Conservation (phyloP, 805 yeast species). For the Wickerhamomyces sydowiorum region DNA sequence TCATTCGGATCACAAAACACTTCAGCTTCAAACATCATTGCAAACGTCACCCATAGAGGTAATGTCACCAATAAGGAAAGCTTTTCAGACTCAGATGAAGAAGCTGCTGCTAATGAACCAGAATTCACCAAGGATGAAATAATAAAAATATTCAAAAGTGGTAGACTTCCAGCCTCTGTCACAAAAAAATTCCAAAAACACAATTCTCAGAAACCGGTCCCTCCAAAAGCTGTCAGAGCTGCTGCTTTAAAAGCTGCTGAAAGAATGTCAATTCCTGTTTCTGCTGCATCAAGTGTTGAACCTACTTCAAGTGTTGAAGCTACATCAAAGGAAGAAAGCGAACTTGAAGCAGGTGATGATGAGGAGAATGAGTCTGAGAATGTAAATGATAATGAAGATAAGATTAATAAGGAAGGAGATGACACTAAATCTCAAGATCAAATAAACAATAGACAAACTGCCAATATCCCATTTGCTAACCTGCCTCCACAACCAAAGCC, state of each 20-base stretch:
- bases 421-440: no score
- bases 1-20: not conserved
- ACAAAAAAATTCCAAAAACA: conserved; percentile 4
- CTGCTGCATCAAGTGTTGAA: not conserved
- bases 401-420: no score
- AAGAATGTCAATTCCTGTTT: not conserved
- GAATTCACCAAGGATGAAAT: conserved; percentile 16
- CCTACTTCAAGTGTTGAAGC: not conserved
- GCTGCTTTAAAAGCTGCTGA: conserved; percentile 5
- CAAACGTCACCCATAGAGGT: not conserved
- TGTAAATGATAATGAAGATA: no score
- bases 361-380: not conserved
- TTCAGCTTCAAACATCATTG: not conserved
- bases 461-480: no score
- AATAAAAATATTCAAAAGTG: conserved; percentile 9
- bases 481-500: no score
- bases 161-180: conserved; percentile 11
- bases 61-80: not conserved
- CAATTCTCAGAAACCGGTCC: not conserved
- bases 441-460: no score
- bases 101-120: conserved; percentile 12
- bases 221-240: conserved; percentile 3
- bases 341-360: not conserved
- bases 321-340: not conserved
- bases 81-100: conserved; percentile 14